phyloP scores from a whole-genome alignment of 108 stramenopile genomes.

The Pseudonitzschia delicatissima region DNA sequence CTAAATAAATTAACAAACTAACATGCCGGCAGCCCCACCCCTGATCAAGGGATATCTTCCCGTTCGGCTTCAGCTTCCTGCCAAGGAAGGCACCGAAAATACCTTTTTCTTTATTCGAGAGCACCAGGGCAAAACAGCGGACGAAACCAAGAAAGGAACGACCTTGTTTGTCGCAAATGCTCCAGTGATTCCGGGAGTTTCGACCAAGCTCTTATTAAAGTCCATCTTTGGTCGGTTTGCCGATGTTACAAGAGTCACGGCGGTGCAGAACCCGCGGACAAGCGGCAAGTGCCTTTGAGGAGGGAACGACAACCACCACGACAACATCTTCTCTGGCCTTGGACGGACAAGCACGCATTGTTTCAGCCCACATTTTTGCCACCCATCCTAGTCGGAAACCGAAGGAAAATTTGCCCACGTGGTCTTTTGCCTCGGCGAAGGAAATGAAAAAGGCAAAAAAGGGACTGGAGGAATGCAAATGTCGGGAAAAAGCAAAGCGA shows the following conservation, averaged over 20 bases:
- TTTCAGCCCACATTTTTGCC: conserved; percentile 31
- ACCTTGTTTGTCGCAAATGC: conserved; percentile 87
- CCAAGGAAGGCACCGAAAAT: conserved; percentile 31
- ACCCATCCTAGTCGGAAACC: not conserved
- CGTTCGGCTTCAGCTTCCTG: conserved; percentile 60
- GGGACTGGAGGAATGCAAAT: conserved; percentile 43
- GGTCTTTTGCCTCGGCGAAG: conserved; percentile 64
- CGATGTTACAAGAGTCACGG: conserved; percentile 63
- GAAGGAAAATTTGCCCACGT: conserved; percentile 78
- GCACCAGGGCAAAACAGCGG: conserved; percentile 37
- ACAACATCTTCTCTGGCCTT: not conserved
- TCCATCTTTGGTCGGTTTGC: conserved; percentile 74
- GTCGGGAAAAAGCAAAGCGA: not conserved
- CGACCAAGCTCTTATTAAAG: conserved; percentile 52
- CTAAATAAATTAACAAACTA: too few species aligned
- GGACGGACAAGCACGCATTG: conserved; percentile 19
- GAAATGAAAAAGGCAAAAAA: conserved; percentile 59
- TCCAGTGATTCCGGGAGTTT: conserved; percentile 65
- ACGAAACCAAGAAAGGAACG: conserved; percentile 20
- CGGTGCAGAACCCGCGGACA: conserved; percentile 63
- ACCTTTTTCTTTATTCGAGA: conserved; percentile 81
- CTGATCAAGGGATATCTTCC: conserved; percentile 85
- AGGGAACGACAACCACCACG: not conserved
- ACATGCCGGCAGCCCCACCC: conserved; percentile 6
- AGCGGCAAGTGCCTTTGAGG: not conserved